phyloP scores from a whole-genome alignment of 2,329 filamentous ascomycete genomes.

The Pseudocercospora macadamiae region DNA sequence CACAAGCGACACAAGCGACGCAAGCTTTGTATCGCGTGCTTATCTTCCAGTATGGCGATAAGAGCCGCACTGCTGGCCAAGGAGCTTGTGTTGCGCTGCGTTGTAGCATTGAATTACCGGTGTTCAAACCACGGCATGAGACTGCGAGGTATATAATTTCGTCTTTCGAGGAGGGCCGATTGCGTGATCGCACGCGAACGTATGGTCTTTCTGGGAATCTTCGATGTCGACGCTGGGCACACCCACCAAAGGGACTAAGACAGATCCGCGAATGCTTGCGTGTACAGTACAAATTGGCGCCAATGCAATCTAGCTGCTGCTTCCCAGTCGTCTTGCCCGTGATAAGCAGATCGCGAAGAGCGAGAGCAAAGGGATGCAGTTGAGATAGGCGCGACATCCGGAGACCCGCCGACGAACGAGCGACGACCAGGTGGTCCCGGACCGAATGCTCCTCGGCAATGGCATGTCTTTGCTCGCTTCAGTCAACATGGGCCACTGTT shows the following conservation, averaged over 20 bases:
- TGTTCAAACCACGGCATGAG: background rate
- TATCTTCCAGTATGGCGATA: slow-evolving; percentile 12
- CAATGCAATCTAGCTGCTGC: background rate
- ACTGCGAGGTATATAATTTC: background rate
- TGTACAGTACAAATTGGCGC: background rate
- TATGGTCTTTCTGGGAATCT: background rate
- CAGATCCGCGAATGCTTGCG: background rate
- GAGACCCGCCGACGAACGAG: background rate
- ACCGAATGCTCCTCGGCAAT: too few relatives aligned
- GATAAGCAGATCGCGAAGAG: background rate
- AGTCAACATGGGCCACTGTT: too few relatives aligned
- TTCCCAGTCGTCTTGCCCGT: background rate
- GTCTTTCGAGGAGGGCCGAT: background rate
- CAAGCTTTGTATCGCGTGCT: slow-evolving; percentile 9
- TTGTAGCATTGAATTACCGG: background rate
- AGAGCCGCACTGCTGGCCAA: slow-evolving; percentile 1
- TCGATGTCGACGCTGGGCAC: background rate
- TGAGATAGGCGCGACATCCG: background rate
- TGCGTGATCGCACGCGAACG: background rate
- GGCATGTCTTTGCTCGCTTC: too few relatives aligned
- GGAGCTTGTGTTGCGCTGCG: background rate
- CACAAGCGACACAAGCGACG: background rate
- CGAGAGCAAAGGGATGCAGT: background rate
- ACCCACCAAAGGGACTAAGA: background rate
- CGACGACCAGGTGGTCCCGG: background rate